These are phyloP conservation scores for Corynascus novoguineensis DNA, from an alignment of 495 filamentous ascomycete genomes.

Conservation along the genomic window DNA sequence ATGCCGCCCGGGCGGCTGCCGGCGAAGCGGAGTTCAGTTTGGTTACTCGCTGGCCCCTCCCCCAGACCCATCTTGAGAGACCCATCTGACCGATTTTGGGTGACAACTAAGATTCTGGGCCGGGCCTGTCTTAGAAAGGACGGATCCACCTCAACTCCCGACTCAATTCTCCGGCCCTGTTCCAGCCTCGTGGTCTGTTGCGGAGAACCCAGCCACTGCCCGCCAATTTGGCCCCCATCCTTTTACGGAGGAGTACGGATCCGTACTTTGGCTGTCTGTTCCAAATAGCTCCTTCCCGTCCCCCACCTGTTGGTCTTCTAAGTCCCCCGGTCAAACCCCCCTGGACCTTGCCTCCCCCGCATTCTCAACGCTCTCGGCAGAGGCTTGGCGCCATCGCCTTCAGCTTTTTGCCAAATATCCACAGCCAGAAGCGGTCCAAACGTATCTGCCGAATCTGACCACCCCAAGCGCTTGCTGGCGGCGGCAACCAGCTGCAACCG, in stretches of 20 bases:
- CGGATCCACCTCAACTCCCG: background rate
- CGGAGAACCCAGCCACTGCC: background rate
- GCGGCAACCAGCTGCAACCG: background rate
- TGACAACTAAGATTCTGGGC: too few relatives aligned
- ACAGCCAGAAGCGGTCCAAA: conserved; percentile 3
- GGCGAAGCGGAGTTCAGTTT: conserved; percentile 1
- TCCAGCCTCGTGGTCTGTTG: background rate
- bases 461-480: too few relatives aligned
- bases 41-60: background rate
- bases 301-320: background rate
- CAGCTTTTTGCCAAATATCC: background rate
- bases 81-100: too few relatives aligned
- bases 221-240: background rate
- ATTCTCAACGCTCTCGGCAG: background rate
- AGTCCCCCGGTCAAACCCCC: too few relatives aligned
- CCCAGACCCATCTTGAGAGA: background rate
- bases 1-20: background rate
- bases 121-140: too few relatives aligned
- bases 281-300: background rate
- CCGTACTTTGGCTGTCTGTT: too few relatives aligned
- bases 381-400: conserved; percentile 15
- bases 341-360: conserved; percentile 12
- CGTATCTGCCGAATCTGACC: conserved; percentile 15
- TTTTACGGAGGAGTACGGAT: too few relatives aligned
- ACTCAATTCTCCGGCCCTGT: background rate